phyloP scores from a whole-genome alignment of 345 rosid species.

The Boechera stricta region DNA sequence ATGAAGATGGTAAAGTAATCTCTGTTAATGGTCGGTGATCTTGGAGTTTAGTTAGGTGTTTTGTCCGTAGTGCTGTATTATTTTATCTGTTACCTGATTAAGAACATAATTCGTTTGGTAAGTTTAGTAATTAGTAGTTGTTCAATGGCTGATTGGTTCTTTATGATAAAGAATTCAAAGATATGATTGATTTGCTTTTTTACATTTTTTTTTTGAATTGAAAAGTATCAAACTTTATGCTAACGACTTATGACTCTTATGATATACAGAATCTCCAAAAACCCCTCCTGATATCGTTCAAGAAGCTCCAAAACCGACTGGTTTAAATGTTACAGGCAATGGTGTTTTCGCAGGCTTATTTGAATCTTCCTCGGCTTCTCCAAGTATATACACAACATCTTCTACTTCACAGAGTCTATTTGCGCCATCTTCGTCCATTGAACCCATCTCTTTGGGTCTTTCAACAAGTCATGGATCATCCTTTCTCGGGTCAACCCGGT shows the following conservation, averaged over 20 bases:
- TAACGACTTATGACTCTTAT: conserved; percentile 22
- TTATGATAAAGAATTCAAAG: conserved; percentile 38
- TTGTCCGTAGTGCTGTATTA: conserved; percentile 53
- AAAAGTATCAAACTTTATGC: conserved; percentile 40
- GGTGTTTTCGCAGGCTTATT: conserved; percentile 57
- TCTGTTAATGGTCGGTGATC: conserved; percentile 43
- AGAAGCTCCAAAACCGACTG: conserved; percentile 49
- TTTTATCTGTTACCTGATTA: conserved; percentile 33
- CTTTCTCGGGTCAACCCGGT: conserved; percentile 38
- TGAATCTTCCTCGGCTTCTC: conserved; percentile 50
- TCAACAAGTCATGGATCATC: conserved; percentile 60
- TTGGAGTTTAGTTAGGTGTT: conserved; percentile 64
- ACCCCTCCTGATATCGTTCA: conserved; percentile 48
- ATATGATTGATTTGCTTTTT: conserved; percentile 25
- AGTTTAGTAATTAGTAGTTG: conserved; percentile 17
- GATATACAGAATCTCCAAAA: conserved; percentile 57
- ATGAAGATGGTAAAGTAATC: background rate
- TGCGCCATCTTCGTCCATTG: conserved; percentile 50
- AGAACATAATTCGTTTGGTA: conserved; percentile 36
- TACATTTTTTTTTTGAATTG: background rate
- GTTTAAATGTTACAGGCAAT: conserved; percentile 47
- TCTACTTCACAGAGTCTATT: conserved; percentile 47
- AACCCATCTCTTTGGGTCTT: conserved; percentile 76
- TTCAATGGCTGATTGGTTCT: conserved; percentile 31
- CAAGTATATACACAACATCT: conserved; percentile 50